Evolutionary conservation across 352 stramenopile species (phyloP).

Genomic region (Globisporangium viniferum): DNA sequence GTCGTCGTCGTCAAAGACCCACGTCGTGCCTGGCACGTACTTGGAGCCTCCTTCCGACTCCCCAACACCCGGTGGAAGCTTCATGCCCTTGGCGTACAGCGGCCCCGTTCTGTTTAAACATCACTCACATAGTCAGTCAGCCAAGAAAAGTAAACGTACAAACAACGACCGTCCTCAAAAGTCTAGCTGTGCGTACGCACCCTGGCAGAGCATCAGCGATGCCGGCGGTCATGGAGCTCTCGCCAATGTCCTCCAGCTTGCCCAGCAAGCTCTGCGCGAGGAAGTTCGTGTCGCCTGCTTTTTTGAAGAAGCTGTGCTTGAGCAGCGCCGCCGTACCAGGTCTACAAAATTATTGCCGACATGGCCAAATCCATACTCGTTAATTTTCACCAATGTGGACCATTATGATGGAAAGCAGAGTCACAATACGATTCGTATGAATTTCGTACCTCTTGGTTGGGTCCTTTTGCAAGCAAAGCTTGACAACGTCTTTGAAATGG

Average conservation of each 20-base stretch:
- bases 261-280: constrained; percentile 59
- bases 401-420: neutral
- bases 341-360: constrained; percentile 24
- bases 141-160: neutral
- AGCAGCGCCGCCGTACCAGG: constrained; percentile 76
- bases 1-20: constrained; percentile 88
- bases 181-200: constrained; percentile 26
- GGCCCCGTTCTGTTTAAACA: constrained; percentile 52
- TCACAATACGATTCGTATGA: neutral
- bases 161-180: neutral
- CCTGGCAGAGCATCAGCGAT: constrained; percentile 79
- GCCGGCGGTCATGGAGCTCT: constrained; percentile 83
- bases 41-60: constrained; percentile 63
- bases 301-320: constrained; percentile 90
- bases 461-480: constrained; percentile 87
- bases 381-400: neutral
- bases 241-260: constrained; percentile 87
- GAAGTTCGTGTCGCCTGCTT: constrained; percentile 69
- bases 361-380: neutral
- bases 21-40: constrained; percentile 87
- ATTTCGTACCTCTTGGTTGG: constrained; percentile 69
- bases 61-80: constrained; percentile 51
- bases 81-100: constrained; percentile 80
- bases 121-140: neutral
- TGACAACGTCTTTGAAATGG: constrained; percentile 88